phyloP scores from a whole-genome alignment of 2,329 filamentous ascomycete species.

The Paecilomyces formosus region DNA sequence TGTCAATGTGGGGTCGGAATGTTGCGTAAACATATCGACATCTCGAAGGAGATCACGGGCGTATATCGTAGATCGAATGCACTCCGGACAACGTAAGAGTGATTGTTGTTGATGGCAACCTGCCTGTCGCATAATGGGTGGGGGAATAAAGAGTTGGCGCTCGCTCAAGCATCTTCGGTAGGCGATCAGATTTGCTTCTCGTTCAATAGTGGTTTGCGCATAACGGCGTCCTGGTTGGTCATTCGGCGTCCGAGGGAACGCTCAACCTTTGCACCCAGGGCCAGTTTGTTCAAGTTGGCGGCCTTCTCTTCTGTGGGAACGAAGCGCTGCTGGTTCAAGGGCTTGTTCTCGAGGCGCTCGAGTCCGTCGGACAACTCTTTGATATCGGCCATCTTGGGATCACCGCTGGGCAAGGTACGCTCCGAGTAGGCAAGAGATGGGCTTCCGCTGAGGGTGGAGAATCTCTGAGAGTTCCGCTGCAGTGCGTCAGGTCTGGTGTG shows the following conservation, averaged over 20 bases:
- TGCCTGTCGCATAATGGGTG: not conserved
- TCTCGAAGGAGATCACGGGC: not conserved
- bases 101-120: not conserved
- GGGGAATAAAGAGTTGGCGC: not conserved
- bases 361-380: conserved; percentile 72
- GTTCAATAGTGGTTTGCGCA: conserved; percentile 56
- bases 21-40: not conserved
- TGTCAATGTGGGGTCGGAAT: not conserved
- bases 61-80: not conserved
- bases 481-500: conserved; percentile 4
- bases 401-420: conserved; percentile 34
- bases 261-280: conserved; percentile 83
- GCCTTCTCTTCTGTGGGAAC: conserved; percentile 70
- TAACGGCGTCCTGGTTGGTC: conserved; percentile 74
- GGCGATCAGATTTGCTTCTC: conserved; percentile 24
- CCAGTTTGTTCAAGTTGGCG: conserved; percentile 75
- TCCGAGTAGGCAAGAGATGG: conserved; percentile 41
- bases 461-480: conserved; percentile 43
- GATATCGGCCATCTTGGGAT: conserved; percentile 56
- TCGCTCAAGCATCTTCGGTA: not conserved
- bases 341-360: conserved; percentile 84
- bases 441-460: conserved; percentile 45
- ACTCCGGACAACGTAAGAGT: not conserved
- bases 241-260: conserved; percentile 79
- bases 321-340: conserved; percentile 74